Evolutionary conservation across 75 land plant species (phyloP), one percentile per base, ranked within the genome.

Genomic region (Cunninghamia lanceolata): DNA sequence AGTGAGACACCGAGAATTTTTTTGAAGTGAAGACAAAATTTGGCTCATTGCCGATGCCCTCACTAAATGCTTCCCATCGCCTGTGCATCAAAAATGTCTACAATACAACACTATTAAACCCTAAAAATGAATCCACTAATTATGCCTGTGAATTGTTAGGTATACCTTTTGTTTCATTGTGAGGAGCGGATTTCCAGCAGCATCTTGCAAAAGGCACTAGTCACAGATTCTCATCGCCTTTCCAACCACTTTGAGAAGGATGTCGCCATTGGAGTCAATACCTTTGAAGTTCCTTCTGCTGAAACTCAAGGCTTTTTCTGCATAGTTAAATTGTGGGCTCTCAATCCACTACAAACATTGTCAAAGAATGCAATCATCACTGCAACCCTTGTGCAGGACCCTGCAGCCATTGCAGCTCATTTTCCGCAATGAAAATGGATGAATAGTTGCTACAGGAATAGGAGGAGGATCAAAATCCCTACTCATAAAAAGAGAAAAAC

Each of bases 351-450:
- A 86, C 25, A 90, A 63, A 86, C 90, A 85, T 56, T 87, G 91
- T 54, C 91, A 59, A 38, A 90, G 84, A 73, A 84, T 76, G 88
- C 91, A 90, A 68, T 66, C 42, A 0, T 90, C 91, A 82, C 91
- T 86, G 88, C 91, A 90, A 8, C 91, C 91, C 75, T 90, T 90
- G 9, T 90, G 85, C 13, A 90, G 90, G 2, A 90, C 86, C 4
- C 91, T 21, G 86, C 91, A 90, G 47, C 90, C 91, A 73, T 88
- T 90, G 91, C 91, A 90, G 89, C 91, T 90, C 91, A 90, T 90
- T 84, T 63, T 87, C 50, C 53, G 79, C 68, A 59, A 59, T 3
- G 68, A 59, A 6, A 59, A 59, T 25, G 68, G 68, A 21, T 17
- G 68, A 17, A 17, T 4, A 9, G 68, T 4, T n/a, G n/a, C n/a